Percentiles rank a stretch among this genome's conserved stretches.
These are phyloP conservation scores for Funneliformis caledonium DNA, from an alignment of 371 early-diverging fungal genomes.

Conservation along the genomic window DNA sequence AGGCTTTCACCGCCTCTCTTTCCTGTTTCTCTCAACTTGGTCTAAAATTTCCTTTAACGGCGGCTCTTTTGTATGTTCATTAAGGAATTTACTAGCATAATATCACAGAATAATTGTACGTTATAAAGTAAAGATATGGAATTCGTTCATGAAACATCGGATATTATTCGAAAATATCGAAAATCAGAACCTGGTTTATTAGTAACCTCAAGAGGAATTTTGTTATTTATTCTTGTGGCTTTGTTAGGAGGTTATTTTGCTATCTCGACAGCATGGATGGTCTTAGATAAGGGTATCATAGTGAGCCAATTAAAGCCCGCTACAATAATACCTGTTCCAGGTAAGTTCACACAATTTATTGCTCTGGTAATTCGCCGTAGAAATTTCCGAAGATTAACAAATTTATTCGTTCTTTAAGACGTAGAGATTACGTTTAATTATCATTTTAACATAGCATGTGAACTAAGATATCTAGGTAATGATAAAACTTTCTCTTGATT, in stretches of 20 bases:
- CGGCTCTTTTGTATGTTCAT: too few species aligned
- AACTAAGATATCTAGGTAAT: conserved; percentile 18
- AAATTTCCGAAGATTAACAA: background rate
- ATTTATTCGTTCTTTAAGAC: conserved; percentile 11
- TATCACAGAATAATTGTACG: too few species aligned
- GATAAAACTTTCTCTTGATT: background rate
- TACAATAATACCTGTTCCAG: conserved; percentile 11
- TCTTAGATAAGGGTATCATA: background rate
- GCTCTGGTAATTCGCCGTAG: background rate
- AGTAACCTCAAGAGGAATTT: background rate
- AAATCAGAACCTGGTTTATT: conserved; percentile 6
- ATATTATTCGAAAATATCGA: conserved; percentile 32
- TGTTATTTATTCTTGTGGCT: background rate
- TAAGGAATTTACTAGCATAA: too few species aligned
- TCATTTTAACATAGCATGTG: conserved; percentile 17
- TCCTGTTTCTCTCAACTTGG: too few species aligned
- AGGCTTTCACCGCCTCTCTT: too few species aligned
- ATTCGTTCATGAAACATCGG: background rate
- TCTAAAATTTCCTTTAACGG: too few species aligned
- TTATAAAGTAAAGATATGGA: conserved; percentile 13
- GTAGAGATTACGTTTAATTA: conserved; percentile 17
- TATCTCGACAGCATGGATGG: background rate
- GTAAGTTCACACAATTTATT: background rate
- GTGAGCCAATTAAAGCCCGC: background rate
- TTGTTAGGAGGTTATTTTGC: conserved; percentile 1